Evolutionary conservation across 352 stramenopile species (phyloP), one percentile per base, ranked within the genome.

Genomic region (Phytopythium delawarense): DNA sequence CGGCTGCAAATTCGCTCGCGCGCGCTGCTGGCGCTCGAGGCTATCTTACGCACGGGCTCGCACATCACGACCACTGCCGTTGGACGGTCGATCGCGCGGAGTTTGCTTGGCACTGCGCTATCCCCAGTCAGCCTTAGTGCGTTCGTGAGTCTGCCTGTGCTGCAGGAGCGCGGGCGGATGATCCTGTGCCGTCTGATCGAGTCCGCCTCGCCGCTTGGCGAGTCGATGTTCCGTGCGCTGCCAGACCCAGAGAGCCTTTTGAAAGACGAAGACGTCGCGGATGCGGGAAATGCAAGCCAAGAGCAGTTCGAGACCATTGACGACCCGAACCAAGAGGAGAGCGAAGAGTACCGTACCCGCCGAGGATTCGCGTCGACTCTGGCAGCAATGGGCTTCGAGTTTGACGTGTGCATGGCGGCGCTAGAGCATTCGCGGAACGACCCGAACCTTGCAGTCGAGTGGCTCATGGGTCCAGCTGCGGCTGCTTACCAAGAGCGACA

Each of bases 351-450:
- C 65, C 79, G 84, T 23, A 70, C 85, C 49, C 82, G 87, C 46
- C 75, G 84, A 51, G 84, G 84, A 0, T 94, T 96, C 53, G 87
- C 87, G 15, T 89, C 85, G 1, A 94, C 82, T 7, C 64, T 96
- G 30, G 85, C 85, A 42, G 86, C 84, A 1, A 96, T 96, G 87
- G 87, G 87, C 0, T 96, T 96, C 39, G 87, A 93, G 57, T 94
- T 96, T 65, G 87, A 94, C 7, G 68, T 96, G 20, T 96, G 87
- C 56, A 91, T 96, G 83, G 70, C 77, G 25, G 87, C 87, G 13
- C 66, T 96, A 7, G 85, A 94, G 50, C 75, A 92, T 40, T 87
- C 84, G 13, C 74, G 82, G 11, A 87, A 96, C 64, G 87, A 96
- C 35, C 87, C 86, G 2, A 96, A 94, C 54, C 54, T 86, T 21